Conservation (phyloP, 148 eudicot genomes). For the Silene conica region DNA sequence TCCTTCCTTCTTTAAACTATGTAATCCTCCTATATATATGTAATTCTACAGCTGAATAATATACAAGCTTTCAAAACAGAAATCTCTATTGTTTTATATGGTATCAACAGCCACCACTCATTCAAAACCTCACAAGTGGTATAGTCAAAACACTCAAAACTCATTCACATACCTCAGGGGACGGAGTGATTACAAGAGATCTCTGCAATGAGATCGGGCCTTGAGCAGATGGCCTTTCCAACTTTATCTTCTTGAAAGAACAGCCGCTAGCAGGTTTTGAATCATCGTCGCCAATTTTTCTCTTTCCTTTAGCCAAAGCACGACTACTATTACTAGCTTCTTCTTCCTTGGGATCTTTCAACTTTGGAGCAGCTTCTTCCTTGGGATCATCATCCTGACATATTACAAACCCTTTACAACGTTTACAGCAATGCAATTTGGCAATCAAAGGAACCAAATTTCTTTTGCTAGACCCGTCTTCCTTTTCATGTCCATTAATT, state of each 20-base stretch:
- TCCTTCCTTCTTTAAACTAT: no score
- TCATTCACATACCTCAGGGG: conserved; percentile 49
- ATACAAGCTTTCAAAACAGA: no score
- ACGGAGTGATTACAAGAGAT: conserved; percentile 64
- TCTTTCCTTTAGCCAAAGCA: conserved; percentile 74
- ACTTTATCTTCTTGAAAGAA: conserved; percentile 77
- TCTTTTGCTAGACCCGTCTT: conserved; percentile 17
- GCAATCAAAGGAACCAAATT: not conserved
- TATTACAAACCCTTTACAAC: not conserved
- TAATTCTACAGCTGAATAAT: no score
- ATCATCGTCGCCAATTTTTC: conserved; percentile 76
- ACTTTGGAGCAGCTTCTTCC: conserved; percentile 64
- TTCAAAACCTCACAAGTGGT: no score
- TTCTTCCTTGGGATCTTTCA: conserved; percentile 74
- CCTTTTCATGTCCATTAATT: conserved; percentile 37
- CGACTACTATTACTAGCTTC: conserved; percentile 71
- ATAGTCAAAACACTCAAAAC: no score
- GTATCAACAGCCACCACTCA: no score
- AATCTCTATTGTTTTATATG: no score
- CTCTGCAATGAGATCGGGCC: conserved; percentile 74
- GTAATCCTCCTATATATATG: no score
- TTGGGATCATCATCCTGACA: conserved; percentile 68
- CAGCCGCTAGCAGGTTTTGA: conserved; percentile 46
- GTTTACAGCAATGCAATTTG: not conserved
- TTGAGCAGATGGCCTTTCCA: conserved; percentile 50